Evolutionary conservation across 2,329 filamentous ascomycete genomes (phyloP).

Genomic region (Hymenoscyphus fructigenus): DNA sequence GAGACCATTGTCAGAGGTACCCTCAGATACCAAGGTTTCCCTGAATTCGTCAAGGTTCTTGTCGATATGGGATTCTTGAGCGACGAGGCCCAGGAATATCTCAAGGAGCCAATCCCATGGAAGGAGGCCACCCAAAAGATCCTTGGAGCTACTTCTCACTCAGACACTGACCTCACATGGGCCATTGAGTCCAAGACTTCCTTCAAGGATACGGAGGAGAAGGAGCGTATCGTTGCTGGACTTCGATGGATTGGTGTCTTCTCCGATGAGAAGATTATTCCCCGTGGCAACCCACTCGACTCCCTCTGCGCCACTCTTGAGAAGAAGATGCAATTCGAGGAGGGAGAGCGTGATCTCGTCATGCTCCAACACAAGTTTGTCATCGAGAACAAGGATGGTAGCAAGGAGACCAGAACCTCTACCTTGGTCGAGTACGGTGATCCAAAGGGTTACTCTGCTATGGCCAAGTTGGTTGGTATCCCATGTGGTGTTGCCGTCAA

Average conservation of each 20-base stretch:
- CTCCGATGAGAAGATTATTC: constrained; percentile 65
- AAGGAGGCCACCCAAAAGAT: constrained; percentile 81
- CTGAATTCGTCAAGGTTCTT: constrained; percentile 78
- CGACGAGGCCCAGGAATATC: constrained; percentile 63
- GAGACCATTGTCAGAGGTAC: constrained; percentile 83
- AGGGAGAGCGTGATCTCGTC: constrained; percentile 78
- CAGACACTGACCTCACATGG: constrained; percentile 67
- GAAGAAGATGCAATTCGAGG: constrained; percentile 85
- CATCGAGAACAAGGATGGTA: constrained; percentile 79
- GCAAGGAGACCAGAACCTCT: constrained; percentile 72
- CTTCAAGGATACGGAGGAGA: constrained; percentile 68
- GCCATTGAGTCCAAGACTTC: constrained; percentile 74
- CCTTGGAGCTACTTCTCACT: constrained; percentile 64
- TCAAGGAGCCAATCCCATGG: constrained; percentile 72
- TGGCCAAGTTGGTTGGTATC: constrained; percentile 80
- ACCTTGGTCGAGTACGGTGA: constrained; percentile 83
- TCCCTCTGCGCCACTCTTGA: constrained; percentile 88
- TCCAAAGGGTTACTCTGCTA: constrained; percentile 73
- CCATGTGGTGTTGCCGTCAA: constrained; percentile 74
- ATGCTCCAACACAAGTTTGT: constrained; percentile 81
- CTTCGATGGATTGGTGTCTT: constrained; percentile 68
- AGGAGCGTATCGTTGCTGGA: constrained; percentile 67
- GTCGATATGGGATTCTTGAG: constrained; percentile 88
- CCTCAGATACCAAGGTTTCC: constrained; percentile 75
- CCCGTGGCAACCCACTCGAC: constrained; percentile 78